These are phyloP conservation scores for Peronospora farinosa DNA, from an alignment of 352 stramenopile genomes.

Conservation along the genomic window DNA sequence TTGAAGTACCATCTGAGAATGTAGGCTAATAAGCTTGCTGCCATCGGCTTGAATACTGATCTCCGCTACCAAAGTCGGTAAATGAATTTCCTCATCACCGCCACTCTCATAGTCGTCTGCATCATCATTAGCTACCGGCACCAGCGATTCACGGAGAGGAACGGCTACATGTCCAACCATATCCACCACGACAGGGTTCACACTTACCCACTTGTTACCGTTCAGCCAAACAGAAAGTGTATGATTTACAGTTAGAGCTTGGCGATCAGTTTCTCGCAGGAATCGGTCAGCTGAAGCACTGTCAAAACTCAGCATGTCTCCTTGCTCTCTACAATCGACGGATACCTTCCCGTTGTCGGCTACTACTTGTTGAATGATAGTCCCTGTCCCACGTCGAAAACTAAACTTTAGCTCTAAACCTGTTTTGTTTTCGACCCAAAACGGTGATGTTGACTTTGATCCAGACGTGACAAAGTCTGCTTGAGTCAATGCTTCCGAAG, in stretches of 20 bases:
- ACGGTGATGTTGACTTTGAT: constrained; percentile 82
- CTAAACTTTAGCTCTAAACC: constrained; percentile 81
- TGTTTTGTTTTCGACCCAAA: constrained; percentile 87
- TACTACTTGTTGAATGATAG: constrained; percentile 73
- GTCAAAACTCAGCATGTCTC: constrained; percentile 85
- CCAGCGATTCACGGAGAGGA: constrained; percentile 51
- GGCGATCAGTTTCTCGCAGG: constrained; percentile 57
- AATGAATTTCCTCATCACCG: constrained; percentile 50
- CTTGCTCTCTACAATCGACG: constrained; percentile 80
- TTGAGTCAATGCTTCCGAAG: constrained; percentile 69
- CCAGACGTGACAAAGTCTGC: constrained; percentile 83
- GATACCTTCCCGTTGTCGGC: constrained; percentile 60
- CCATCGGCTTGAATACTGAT: constrained; percentile 84
- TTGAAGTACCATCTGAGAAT: constrained; percentile 82
- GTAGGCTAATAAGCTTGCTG: constrained; percentile 83
- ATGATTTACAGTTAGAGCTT: constrained; percentile 79
- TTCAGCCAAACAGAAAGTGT: constrained; percentile 84
- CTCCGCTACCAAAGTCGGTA: constrained; percentile 75
- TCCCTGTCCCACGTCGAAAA: constrained; percentile 74
- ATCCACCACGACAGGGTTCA: constrained; percentile 81
- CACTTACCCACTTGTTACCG: constrained; percentile 83
- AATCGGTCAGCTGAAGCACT: constrained; percentile 74
- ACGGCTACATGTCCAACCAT: constrained; percentile 83
- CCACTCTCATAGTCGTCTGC: constrained; percentile 30
- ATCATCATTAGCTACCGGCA: constrained; percentile 10